Conservation (phyloP, 83 land plant species). For the Diphasiastrum complanatum region DNA sequence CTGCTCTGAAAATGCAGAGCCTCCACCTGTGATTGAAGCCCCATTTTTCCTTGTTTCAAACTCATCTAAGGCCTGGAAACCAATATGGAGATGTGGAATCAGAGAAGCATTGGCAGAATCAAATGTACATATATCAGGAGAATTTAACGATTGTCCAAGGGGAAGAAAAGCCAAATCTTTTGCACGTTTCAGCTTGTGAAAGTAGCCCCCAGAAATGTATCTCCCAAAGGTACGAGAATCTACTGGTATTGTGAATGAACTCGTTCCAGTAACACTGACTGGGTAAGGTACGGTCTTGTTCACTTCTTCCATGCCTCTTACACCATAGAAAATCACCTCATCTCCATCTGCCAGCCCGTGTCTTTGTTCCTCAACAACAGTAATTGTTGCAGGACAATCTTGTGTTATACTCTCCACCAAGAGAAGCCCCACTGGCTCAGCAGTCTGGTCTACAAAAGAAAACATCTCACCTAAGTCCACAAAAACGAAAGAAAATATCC, state of each 20-base stretch:
- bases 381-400: constrained; percentile 48
- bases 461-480: constrained; percentile 40
- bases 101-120: constrained; percentile 31
- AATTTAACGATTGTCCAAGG: constrained; percentile 24
- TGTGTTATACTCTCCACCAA: constrained; percentile 48
- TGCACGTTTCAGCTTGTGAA: constrained; percentile 28
- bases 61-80: constrained; percentile 46
- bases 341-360: constrained; percentile 47
- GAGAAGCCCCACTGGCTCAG: constrained; percentile 25
- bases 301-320: constrained; percentile 45
- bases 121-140: constrained; percentile 30
- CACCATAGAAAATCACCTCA: constrained; percentile 39
- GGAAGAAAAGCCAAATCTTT: constrained; percentile 32
- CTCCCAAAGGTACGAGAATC: constrained; percentile 35
- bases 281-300: constrained; percentile 24
- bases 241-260: constrained; percentile 42
- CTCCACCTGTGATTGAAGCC: constrained; percentile 6
- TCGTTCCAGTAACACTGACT: constrained; percentile 40
- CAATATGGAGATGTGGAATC: constrained; percentile 36
- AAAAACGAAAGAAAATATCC: constrained; percentile 41
- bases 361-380: constrained; percentile 52
- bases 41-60: constrained; percentile 25
- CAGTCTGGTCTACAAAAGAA: constrained; percentile 35
- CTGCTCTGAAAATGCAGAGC: constrained; percentile 15
- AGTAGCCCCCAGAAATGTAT: constrained; percentile 40